Conservation (phyloP, 2,329 filamentous ascomycete species). For the Elsinoe batatas region DNA sequence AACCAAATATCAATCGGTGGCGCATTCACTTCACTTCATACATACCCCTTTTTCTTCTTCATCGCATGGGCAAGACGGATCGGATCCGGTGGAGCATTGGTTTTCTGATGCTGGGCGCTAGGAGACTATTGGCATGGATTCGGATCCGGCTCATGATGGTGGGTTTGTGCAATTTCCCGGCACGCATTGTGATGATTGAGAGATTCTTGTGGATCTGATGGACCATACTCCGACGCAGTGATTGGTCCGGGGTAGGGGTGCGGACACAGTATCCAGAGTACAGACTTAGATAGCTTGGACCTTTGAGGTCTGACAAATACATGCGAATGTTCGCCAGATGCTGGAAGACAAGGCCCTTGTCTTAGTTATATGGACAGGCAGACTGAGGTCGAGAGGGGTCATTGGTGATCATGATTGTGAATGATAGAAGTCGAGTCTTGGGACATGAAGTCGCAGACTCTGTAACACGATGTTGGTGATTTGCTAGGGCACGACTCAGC, state of each 20-base stretch:
- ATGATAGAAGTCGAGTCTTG: background rate
- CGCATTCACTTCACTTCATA: constrained; percentile 6
- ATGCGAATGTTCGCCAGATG: constrained; percentile 5
- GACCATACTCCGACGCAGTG: background rate
- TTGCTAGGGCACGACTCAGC: background rate
- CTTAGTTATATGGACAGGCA: background rate
- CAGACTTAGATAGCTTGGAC: constrained; percentile 8
- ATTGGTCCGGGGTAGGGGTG: background rate
- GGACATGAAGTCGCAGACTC: background rate
- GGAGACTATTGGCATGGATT: background rate
- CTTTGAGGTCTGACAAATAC: constrained; percentile 1
- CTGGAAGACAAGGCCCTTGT: background rate
- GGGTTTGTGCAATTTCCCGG: background rate
- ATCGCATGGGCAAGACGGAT: constrained; percentile 3
- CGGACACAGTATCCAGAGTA: constrained; percentile 7
- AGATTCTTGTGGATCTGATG: background rate
- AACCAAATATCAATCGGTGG: background rate
- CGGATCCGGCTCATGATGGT: background rate
- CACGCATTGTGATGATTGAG: background rate
- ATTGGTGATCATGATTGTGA: background rate
- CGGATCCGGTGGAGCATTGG: background rate
- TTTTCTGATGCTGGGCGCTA: constrained; percentile 1
- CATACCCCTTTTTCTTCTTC: constrained; percentile 5
- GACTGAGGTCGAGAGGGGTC: background rate
- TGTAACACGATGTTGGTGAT: background rate